Conservation (phyloP, 345 rosid genomes). For the Syzygium aromaticum region DNA sequence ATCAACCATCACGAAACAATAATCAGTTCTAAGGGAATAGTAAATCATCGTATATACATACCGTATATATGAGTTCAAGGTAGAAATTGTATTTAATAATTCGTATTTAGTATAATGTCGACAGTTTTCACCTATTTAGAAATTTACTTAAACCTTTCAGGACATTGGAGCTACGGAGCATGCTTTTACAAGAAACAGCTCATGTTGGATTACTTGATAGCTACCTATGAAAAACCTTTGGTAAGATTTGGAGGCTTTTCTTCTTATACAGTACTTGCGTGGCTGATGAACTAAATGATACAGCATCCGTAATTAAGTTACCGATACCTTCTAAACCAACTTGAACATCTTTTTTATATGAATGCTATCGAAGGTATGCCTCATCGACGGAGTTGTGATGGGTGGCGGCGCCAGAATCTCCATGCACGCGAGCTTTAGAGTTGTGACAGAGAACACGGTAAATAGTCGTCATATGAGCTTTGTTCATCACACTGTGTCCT, state of each 20-base stretch:
- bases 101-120: not conserved
- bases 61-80: not conserved
- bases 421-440: not conserved
- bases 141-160: not conserved
- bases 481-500: not conserved
- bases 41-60: not conserved
- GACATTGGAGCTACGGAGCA: slow-evolving; percentile 16
- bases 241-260: not conserved
- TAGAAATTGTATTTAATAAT: not conserved
- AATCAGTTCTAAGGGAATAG: not conserved
- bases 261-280: not conserved
- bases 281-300: not conserved
- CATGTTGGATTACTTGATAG: not conserved
- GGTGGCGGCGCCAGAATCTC: slow-evolving; percentile 9
- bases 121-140: not conserved
- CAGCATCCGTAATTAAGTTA: too few relatives aligned
- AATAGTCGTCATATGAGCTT: not conserved
- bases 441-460: slow-evolving; percentile 2
- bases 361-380: not conserved
- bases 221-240: slow-evolving; percentile 11
- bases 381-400: slow-evolving; percentile 6
- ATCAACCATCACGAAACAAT: not conserved
- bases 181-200: not conserved
- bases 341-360: not conserved
- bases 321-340: not conserved